Evolutionary conservation across 768 basidiomycete species (phyloP), one percentile per base, ranked within the genome.

Genomic region (Phlebiopsis gigantea): DNA sequence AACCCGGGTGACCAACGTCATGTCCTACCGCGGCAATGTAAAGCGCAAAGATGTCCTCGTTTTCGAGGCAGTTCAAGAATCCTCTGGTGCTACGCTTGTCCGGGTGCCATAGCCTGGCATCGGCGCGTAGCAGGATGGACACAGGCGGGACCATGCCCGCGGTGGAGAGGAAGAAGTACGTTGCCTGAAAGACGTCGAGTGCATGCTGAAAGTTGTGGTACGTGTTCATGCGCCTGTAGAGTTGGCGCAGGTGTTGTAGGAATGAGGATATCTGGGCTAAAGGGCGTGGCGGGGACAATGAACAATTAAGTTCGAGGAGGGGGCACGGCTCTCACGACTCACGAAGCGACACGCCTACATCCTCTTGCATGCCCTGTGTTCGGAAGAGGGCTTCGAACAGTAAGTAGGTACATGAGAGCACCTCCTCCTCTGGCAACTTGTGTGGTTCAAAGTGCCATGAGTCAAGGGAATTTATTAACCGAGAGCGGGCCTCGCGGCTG

Each of bases 181-280:
- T 83, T 0, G 95, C 94, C 67, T 99, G 97, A 21, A 98, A 79
- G 15, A 98, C 97, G 70, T 99, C 97, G 43, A 97, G 76, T 0
- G 95, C 97, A 72, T 99, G 97, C 59, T 92, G 85, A 68, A 96
- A 98, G 67, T 98, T 99, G 77, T 99, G 97, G 70, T 99, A 99
- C 25, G 89, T 87, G 72, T 98, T 98, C 57, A 87, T 84, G 51
- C 82, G 79, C 59, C 94, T 88, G 70, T 99, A 99, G 50, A 96
- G 86, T 26, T 83, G 82, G n/a, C 88, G 84, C n/a, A 98, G 80
- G 61, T 96, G 91, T 62, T 84, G 82, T 41, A 99, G 78, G 64
- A 98, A 88, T 9, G 82, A 72, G 19, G 83, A 79, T 61, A 98
- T 79, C 72, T 87, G 83, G 61, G 78, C 93, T 93, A 21, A 25